Evolutionary conservation across 78 protist genomes (phyloP).

Genomic region (Mantamonas sphyraenae): DNA sequence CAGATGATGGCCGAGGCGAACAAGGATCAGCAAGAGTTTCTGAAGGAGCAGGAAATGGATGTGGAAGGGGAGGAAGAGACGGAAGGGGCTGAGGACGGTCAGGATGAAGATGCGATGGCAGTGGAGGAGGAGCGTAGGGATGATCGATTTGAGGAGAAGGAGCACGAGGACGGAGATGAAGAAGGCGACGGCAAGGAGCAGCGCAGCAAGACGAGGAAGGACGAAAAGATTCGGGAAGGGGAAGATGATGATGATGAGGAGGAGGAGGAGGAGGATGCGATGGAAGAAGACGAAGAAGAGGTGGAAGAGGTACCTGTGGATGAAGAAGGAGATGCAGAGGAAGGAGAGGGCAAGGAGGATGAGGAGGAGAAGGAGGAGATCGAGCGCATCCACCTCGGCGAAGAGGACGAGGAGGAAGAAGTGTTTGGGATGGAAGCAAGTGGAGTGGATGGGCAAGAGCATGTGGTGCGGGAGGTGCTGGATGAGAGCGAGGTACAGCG

Average conservation of each 20-base stretch:
- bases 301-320: constrained; percentile 4
- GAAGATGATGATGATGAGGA: too few relatives aligned
- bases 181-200: constrained; percentile 6
- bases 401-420: too few relatives aligned
- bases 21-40: constrained; percentile 28
- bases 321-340: constrained; percentile 11
- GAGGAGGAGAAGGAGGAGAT: too few relatives aligned
- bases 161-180: background rate
- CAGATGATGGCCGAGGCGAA: too few relatives aligned
- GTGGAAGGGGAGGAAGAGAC: constrained; percentile 8
- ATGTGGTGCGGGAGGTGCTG: background rate
- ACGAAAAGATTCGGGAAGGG: background rate
- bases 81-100: constrained; percentile 13
- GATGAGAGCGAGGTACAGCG: too few relatives aligned
- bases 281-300: constrained; percentile 34
- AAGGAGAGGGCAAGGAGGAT: background rate
- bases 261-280: too few relatives aligned
- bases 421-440: too few relatives aligned
- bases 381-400: background rate
- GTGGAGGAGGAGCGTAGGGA: constrained; percentile 41
- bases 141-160: constrained; percentile 17
- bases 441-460: background rate
- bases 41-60: constrained; percentile 2
- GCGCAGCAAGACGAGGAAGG: background rate
- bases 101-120: constrained; percentile 32